Evolutionary conservation across 371 early-diverging fungal species (phyloP).

Genomic region (Circinella umbellata): DNA sequence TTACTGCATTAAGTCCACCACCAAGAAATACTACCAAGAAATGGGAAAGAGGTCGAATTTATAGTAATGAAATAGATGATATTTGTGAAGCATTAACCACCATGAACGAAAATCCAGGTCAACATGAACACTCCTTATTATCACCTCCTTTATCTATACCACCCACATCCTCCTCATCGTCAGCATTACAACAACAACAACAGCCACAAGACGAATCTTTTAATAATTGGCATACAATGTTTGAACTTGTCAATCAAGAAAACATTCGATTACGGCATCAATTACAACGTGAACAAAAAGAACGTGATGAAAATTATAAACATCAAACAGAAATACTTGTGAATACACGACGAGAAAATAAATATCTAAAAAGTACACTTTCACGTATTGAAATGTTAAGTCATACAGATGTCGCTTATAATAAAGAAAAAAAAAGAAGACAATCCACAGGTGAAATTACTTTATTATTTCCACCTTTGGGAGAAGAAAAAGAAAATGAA

Average conservation of each 20-base stretch:
- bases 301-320: neutral
- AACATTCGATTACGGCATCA: conserved; percentile 9
- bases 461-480: neutral
- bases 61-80: conserved; percentile 1
- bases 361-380: conserved; percentile 9
- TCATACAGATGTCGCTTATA: neutral
- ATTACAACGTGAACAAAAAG: neutral
- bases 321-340: neutral
- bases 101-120: neutral
- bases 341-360: conserved; percentile 3
- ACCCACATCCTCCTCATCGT: neutral
- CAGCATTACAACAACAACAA: neutral
- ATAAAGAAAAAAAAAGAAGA: conserved; percentile 2
- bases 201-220: neutral
- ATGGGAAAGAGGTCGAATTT: neutral
- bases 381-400: conserved; percentile 1
- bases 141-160: too few species aligned
- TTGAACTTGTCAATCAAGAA: neutral
- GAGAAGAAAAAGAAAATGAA: neutral
- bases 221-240: neutral
- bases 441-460: conserved; percentile 11
- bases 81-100: conserved; percentile 9
- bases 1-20: conserved; percentile 17
- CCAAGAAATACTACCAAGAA: conserved; percentile 5
- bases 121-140: neutral